Conservation (phyloP, 2,329 filamentous ascomycete species). For the Aureobasidium melanogenum region DNA sequence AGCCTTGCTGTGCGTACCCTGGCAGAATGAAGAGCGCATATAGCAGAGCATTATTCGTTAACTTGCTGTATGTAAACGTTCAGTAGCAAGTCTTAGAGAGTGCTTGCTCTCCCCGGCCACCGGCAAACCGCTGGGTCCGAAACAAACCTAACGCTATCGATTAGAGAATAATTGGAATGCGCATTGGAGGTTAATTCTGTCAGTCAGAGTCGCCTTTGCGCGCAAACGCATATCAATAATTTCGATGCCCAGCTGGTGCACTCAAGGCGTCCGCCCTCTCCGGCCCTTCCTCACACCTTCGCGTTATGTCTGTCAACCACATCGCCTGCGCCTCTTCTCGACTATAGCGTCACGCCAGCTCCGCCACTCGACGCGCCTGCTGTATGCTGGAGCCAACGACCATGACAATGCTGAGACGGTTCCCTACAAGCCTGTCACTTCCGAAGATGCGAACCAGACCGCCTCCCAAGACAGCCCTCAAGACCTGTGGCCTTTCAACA, state of each 20-base stretch:
- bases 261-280: not conserved
- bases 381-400: not conserved
- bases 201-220: not conserved
- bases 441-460: not conserved
- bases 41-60: not conserved
- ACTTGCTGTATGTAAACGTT: not conserved
- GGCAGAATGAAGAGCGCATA: not conserved
- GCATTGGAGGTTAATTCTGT: not conserved
- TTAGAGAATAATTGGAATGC: not conserved
- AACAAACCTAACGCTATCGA: not conserved
- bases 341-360: not conserved
- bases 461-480: not conserved
- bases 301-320: not conserved
- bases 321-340: not conserved
- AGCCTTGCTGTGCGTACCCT: not conserved
- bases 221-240: not conserved
- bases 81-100: not conserved
- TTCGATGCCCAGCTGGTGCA: conserved; percentile 2
- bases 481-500: not conserved
- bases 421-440: not conserved
- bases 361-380: conserved; percentile 3
- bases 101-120: not conserved
- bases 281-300: not conserved
- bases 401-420: not conserved
- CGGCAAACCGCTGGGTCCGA: not conserved